phyloP scores from a whole-genome alignment of 2,329 filamentous ascomycete species.

The Emmonsia crescens region DNA sequence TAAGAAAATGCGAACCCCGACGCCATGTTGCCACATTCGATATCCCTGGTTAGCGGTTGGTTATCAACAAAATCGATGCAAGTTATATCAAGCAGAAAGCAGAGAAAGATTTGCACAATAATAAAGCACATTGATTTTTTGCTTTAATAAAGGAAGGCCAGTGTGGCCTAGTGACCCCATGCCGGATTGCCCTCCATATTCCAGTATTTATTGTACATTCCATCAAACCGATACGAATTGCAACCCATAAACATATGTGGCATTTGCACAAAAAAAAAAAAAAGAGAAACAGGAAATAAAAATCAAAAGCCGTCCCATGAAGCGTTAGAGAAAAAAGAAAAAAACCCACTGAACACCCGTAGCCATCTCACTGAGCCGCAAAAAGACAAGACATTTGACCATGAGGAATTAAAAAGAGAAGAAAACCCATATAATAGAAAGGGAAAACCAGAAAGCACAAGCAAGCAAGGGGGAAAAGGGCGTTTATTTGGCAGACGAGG shows the following conservation, averaged over 20 bases:
- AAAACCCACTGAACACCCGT: slow-evolving; percentile 27
- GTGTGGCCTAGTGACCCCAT: slow-evolving; percentile 11
- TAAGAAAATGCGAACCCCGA: too few relatives aligned
- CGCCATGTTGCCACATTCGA: too few relatives aligned
- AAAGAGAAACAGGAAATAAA: slow-evolving; percentile 26
- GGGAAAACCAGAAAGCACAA: slow-evolving; percentile 43
- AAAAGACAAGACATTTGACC: slow-evolving; percentile 24
- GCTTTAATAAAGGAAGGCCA: slow-evolving; percentile 25
- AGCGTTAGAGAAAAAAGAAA: slow-evolving; percentile 28
- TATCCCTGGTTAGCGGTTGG: too few relatives aligned
- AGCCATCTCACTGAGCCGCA: slow-evolving; percentile 29
- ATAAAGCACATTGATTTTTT: slow-evolving; percentile 8
- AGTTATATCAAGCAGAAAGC: too few relatives aligned
- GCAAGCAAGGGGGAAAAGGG: slow-evolving; percentile 25
- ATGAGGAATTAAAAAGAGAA: slow-evolving; percentile 31
- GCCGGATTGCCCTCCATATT: slow-evolving; percentile 23
- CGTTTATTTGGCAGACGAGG: slow-evolving; percentile 93
- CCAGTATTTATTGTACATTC: slow-evolving; percentile 35
- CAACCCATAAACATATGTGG: slow-evolving; percentile 32
- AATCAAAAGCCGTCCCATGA: slow-evolving; percentile 39
- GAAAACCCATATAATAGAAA: slow-evolving; percentile 44
- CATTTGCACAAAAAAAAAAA: slow-evolving; percentile 17
- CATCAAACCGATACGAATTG: slow-evolving; percentile 27
- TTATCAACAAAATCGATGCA: too few relatives aligned
- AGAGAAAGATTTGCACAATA: background rate